Percentiles rank a stretch among this genome's conserved stretches.
phyloP scores from a whole-genome alignment of 148 eudicot genomes.

The Agrostemma githago region DNA sequence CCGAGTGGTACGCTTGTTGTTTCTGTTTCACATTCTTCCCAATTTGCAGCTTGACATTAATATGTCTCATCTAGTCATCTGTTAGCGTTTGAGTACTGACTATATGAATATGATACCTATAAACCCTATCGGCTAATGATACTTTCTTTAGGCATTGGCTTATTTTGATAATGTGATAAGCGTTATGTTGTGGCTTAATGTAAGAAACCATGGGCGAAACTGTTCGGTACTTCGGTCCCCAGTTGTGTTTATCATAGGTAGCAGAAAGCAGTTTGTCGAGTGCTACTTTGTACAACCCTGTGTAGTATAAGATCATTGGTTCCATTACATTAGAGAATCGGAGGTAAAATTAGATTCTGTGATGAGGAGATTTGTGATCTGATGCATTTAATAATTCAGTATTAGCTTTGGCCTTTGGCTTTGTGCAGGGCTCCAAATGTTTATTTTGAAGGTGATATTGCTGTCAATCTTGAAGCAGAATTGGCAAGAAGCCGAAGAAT shows the following conservation, averaged over 20 bases:
- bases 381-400: neutral
- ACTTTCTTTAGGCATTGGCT: neutral
- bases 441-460: conserved; percentile 57
- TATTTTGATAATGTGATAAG: neutral
- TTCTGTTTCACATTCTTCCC: neutral
- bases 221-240: neutral
- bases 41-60: neutral
- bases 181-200: neutral
- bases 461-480: conserved; percentile 66
- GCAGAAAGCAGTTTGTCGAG: neutral
- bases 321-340: neutral
- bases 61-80: neutral
- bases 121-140: neutral
- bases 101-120: neutral
- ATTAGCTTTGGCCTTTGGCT: neutral
- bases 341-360: neutral
- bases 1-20: conserved; percentile 61
- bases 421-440: conserved; percentile 91
- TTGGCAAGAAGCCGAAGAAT: conserved; percentile 70
- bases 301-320: neutral
- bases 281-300: neutral
- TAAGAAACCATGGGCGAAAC: neutral
- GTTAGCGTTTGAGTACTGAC: neutral
- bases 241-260: neutral
- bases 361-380: neutral